Conservation (phyloP, 345 rosid genomes). For the Lumnitzera littorea region DNA sequence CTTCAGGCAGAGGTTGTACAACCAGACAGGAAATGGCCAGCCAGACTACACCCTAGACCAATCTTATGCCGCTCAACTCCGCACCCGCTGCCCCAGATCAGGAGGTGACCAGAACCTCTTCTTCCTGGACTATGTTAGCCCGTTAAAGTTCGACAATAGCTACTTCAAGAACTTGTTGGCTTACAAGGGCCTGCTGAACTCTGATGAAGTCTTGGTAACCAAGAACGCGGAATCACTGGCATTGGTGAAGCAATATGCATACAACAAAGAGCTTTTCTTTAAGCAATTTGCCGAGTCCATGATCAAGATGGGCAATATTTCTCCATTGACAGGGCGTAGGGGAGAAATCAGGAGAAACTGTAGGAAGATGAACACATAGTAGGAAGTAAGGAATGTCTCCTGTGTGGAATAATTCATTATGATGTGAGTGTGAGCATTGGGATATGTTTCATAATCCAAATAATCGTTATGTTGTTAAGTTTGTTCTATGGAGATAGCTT, state of each 20-base stretch:
- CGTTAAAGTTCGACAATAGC: constrained; percentile 60
- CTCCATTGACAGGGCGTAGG: constrained; percentile 70
- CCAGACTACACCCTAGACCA: constrained; percentile 68
- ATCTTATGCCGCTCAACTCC: constrained; percentile 44
- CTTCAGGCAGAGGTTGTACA: constrained; percentile 92
- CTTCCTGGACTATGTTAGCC: constrained; percentile 50
- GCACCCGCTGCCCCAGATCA: constrained; percentile 44
- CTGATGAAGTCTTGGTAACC: constrained; percentile 71
- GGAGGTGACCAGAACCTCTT: constrained; percentile 71
- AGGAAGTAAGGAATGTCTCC: neutral
- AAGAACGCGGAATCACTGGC: constrained; percentile 46
- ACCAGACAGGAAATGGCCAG: constrained; percentile 66
- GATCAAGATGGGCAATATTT: constrained; percentile 81
- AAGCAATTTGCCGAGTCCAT: constrained; percentile 77
- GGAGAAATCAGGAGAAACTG: constrained; percentile 84
- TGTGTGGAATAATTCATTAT: too few species aligned
- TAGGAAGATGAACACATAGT: constrained; percentile 56
- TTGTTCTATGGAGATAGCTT: too few species aligned
- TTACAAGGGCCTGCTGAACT: constrained; percentile 64
- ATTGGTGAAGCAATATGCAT: constrained; percentile 67
- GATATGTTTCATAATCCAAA: too few species aligned
- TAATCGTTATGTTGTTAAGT: too few species aligned
- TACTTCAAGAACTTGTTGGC: constrained; percentile 76
- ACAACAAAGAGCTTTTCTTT: constrained; percentile 52
- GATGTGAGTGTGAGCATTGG: too few species aligned